These are phyloP conservation scores for Sporopachydermia quercuum DNA, from an alignment of 805 yeast species.

Conservation along the genomic window DNA sequence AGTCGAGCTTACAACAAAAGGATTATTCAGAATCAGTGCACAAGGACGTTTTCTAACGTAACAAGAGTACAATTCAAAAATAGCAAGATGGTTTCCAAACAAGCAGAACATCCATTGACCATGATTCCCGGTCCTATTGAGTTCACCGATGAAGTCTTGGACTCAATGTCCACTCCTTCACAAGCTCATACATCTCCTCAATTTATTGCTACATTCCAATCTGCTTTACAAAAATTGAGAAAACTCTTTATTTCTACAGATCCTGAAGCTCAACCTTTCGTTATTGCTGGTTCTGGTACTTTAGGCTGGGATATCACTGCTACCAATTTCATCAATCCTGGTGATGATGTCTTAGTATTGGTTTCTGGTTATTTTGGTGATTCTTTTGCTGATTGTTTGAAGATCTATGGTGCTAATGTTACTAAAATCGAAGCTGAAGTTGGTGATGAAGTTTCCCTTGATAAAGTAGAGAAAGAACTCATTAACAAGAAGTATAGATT, in stretches of 20 bases:
- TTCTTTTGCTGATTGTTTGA: conserved; percentile 49
- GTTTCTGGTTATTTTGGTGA: conserved; percentile 74
- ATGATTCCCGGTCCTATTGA: conserved; percentile 59
- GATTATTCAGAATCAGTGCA: too few relatives aligned
- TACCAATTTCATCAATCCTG: conserved; percentile 46
- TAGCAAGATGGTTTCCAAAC: too few relatives aligned
- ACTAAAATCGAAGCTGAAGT: conserved; percentile 40
- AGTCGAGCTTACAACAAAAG: too few relatives aligned
- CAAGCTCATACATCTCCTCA: conserved; percentile 64
- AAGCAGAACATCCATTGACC: neutral
- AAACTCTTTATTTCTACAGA: conserved; percentile 48
- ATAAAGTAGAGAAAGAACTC: conserved; percentile 32
- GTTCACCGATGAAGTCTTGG: conserved; percentile 47
- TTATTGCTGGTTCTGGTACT: conserved; percentile 66
- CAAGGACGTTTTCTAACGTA: too few relatives aligned
- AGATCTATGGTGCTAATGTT: conserved; percentile 46
- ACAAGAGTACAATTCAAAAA: too few relatives aligned
- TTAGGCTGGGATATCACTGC: conserved; percentile 71
- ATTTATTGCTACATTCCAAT: conserved; percentile 49
- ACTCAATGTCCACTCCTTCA: conserved; percentile 54
- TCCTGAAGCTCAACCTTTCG: conserved; percentile 42
- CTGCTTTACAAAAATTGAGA: conserved; percentile 42
- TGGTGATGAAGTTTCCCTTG: conserved; percentile 45
- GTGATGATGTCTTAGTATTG: conserved; percentile 38
- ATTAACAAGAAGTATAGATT: conserved; percentile 32